Evolutionary conservation across 805 yeast species (phyloP), one percentile per base, ranked within the genome.

Genomic region (Starmerella apis): DNA sequence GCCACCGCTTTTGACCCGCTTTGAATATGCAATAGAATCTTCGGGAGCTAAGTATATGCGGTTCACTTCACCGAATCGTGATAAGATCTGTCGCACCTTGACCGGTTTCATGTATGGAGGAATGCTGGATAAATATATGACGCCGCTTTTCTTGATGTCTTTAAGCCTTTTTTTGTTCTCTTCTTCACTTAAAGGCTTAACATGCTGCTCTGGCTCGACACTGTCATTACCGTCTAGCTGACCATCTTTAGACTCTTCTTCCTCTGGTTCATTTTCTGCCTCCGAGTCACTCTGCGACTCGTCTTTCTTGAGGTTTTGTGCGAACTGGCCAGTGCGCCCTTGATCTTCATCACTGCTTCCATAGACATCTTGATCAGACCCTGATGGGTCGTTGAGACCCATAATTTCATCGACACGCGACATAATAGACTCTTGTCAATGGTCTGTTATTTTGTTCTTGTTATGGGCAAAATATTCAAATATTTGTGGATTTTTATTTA

Each of bases 51-150:
- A 68, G 63, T 83, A 92, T 6, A 92, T 69, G 56, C 97, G 72
- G 59, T 86, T 95, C n/a, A 90, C 74, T 52, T 78, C 79, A 10
- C 98, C 98, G 67, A 90, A 92, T 54, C 86, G 71, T 3, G 80
- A 66, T 30, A 92, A 69, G 11, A 92, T 76, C 46, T 87, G 92
- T 59, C 94, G 75, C 67, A 92, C 71, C 63, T 87, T 92, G 1
- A 82, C 78, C 1, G 98, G 97, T 63, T 88, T 88, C 98, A 92
- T 92, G 63, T 83, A 92, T 23, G 98, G 98, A 0, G 98, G 98
- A 9, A 92, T 77, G 45, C 81, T 76, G 0, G 96, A 87, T 2
- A 92, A 66, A 59, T 92, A 92, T n/a, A 94, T 81, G 1, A 92
- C 96, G 4, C 98, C 98, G 0, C 95, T 81, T 59, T 76, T 80